These are phyloP conservation scores for Vitis hybrid DNA, from an alignment of 177 flowering plant species.

Conservation along the genomic window DNA sequence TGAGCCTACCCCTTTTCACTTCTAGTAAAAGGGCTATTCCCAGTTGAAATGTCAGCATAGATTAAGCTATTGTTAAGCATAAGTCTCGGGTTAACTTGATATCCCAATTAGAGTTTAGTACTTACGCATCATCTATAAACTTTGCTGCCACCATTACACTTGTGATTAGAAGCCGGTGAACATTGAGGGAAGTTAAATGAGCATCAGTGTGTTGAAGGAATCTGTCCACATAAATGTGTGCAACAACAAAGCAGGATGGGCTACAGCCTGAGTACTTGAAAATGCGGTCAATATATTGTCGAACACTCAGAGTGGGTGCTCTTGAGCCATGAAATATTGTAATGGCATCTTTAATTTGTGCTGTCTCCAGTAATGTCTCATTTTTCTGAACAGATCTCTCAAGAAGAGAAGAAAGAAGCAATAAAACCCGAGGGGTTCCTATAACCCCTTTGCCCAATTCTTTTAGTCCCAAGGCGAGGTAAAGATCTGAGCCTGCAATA, in stretches of 20 bases:
- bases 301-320: slow-evolving; percentile 63
- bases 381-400: slow-evolving; percentile 65
- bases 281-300: slow-evolving; percentile 73
- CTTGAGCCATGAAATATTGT: slow-evolving; percentile 74
- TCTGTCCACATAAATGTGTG: slow-evolving; percentile 67
- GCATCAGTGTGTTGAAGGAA: slow-evolving; percentile 44
- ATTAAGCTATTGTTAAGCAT: too few relatives aligned
- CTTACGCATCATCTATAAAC: slow-evolving; percentile 86
- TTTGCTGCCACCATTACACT: slow-evolving; percentile 84
- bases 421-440: slow-evolving; percentile 49
- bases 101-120: background rate
- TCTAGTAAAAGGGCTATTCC: too few relatives aligned
- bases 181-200: slow-evolving; percentile 68
- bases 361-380: slow-evolving; percentile 46
- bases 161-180: slow-evolving; percentile 81
- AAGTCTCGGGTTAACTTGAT: background rate
- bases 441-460: slow-evolving; percentile 30
- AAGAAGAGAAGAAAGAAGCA: slow-evolving; percentile 56
- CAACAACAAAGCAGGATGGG: slow-evolving; percentile 84
- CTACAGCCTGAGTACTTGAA: slow-evolving; percentile 86
- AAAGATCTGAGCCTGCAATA: slow-evolving; percentile 31
- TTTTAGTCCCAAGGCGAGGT: slow-evolving; percentile 51
- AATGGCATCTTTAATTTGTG: slow-evolving; percentile 40
- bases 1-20: too few relatives aligned
- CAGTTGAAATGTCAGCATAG: too few relatives aligned